phyloP scores from a whole-genome alignment of 805 yeast genomes.

The Peterozyma toletana region DNA sequence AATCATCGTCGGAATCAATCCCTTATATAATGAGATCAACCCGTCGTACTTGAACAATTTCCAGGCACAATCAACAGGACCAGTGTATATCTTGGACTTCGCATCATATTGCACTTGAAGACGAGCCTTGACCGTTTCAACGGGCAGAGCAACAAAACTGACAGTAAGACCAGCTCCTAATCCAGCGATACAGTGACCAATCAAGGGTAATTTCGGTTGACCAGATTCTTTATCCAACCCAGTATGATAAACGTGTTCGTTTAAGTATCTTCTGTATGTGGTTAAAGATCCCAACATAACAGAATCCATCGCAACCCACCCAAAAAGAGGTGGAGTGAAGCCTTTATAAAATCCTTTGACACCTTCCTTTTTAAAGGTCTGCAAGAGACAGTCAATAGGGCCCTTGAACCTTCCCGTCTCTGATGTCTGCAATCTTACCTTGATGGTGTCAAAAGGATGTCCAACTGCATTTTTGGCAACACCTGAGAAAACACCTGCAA shows the following conservation, averaged over 20 bases:
- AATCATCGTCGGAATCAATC: slow-evolving; percentile 77
- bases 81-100: slow-evolving; percentile 53
- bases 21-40: slow-evolving; percentile 68
- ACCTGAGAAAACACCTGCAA: slow-evolving; percentile 87
- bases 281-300: slow-evolving; percentile 85
- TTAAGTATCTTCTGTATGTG: slow-evolving; percentile 61
- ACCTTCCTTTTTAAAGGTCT: slow-evolving; percentile 73
- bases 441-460: slow-evolving; percentile 88
- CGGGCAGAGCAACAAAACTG: slow-evolving; percentile 92
- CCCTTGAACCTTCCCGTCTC: slow-evolving; percentile 64
- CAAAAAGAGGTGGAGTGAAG: slow-evolving; percentile 86
- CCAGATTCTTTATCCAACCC: slow-evolving; percentile 30
- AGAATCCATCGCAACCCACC: slow-evolving; percentile 92
- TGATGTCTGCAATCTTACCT: slow-evolving; percentile 76
- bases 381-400: slow-evolving; percentile 71
- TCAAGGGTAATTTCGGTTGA: slow-evolving; percentile 48
- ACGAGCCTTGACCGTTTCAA: slow-evolving; percentile 83
- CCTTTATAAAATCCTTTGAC: slow-evolving; percentile 78
- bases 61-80: slow-evolving; percentile 72
- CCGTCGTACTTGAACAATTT: slow-evolving; percentile 58
- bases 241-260: slow-evolving; percentile 49
- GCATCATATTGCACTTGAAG: slow-evolving; percentile 88
- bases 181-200: slow-evolving; percentile 70
- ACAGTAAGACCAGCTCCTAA: slow-evolving; percentile 90
- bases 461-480: slow-evolving; percentile 85